Evolutionary conservation across 306 rosid genomes (phyloP).

Genomic region (Begonia loranthoides): DNA sequence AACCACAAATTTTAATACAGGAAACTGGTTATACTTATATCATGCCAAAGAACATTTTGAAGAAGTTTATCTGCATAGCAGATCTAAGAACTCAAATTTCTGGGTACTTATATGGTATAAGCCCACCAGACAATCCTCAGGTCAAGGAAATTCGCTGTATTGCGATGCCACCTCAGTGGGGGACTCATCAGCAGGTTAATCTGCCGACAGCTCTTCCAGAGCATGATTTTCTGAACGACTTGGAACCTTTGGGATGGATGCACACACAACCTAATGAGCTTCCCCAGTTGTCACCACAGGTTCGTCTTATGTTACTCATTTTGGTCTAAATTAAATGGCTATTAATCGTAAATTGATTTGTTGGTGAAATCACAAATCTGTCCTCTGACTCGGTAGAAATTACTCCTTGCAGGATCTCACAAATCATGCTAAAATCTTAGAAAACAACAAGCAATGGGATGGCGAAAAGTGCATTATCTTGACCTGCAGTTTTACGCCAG

Average conservation of each 20-base stretch:
- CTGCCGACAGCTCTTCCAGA: conserved; percentile 93
- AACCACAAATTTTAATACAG: conserved; percentile 29
- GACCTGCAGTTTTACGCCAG: conserved; percentile 99
- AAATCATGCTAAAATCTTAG: conserved; percentile 80
- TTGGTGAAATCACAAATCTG: too few species aligned
- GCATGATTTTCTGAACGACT: conserved; percentile 88
- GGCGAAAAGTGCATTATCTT: conserved; percentile 88
- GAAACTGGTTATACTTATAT: conserved; percentile 99
- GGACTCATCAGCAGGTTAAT: conserved; percentile 96
- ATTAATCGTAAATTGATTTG: too few species aligned
- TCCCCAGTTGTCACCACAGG: conserved; percentile 98
- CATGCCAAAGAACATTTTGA: conserved; percentile 96
- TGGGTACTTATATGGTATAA: conserved; percentile 87
- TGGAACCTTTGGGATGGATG: conserved; percentile 99
- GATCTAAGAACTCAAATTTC: conserved; percentile 94
- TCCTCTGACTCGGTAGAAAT: neutral
- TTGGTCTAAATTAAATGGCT: too few species aligned
- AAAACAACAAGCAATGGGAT: conserved; percentile 97
- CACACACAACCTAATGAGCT: conserved; percentile 99
- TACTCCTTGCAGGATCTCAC: conserved; percentile 74
- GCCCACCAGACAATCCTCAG: conserved; percentile 99
- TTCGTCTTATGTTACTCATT: conserved; percentile 5
- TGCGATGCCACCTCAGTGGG: conserved; percentile 96
- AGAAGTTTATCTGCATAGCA: conserved; percentile 91
- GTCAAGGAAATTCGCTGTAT: conserved; percentile 96